A percentile compares a stretch with the other conserved stretches of the same genome.
Evolutionary conservation across 441 rosid species (phyloP).

Genomic region (Euphorbia schlechtendalii): DNA sequence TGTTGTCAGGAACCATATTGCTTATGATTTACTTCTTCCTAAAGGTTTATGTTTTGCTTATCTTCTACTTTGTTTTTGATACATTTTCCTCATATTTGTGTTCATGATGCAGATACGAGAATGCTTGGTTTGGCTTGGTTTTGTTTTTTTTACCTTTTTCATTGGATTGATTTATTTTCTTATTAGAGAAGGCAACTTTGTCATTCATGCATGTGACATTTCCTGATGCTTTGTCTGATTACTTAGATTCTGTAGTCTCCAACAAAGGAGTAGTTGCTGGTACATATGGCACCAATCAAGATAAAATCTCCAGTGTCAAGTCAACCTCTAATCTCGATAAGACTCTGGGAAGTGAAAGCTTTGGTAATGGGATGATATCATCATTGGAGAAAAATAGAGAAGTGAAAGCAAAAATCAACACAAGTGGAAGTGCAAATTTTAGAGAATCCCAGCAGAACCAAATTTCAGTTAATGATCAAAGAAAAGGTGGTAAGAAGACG

Average conservation of each 20-base stretch:
- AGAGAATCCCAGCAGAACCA: slow-evolving; percentile 31
- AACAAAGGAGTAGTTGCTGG: slow-evolving; percentile 40
- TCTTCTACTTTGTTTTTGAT: no score
- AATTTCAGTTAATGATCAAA: slow-evolving; percentile 28
- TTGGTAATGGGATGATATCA: slow-evolving; percentile 29
- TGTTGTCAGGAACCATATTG: slow-evolving; percentile 56
- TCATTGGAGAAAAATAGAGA: slow-evolving; percentile 32
- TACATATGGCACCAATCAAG: slow-evolving; percentile 32
- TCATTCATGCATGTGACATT: slow-evolving; percentile 6
- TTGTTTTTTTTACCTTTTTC: slow-evolving; percentile 15
- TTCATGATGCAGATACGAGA: no score
- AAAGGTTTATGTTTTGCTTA: slow-evolving; percentile 51
- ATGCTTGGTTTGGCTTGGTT: background rate
- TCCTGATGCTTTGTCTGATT: slow-evolving; percentile 21
- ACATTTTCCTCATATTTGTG: no score
- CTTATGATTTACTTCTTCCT: slow-evolving; percentile 69
- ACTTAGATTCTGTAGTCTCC: slow-evolving; percentile 43
- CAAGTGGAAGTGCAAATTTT: slow-evolving; percentile 27
- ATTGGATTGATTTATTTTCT: slow-evolving; percentile 17
- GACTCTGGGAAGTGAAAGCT: slow-evolving; percentile 25
- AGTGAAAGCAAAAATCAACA: slow-evolving; percentile 31
- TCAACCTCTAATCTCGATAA: slow-evolving; percentile 32
- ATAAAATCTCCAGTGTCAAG: slow-evolving; percentile 24
- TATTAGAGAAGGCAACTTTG: slow-evolving; percentile 7
- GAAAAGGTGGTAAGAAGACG: slow-evolving; percentile 29